phyloP scores from a whole-genome alignment of 2,329 filamentous ascomycete species.

The Cladophialophora immunda region DNA sequence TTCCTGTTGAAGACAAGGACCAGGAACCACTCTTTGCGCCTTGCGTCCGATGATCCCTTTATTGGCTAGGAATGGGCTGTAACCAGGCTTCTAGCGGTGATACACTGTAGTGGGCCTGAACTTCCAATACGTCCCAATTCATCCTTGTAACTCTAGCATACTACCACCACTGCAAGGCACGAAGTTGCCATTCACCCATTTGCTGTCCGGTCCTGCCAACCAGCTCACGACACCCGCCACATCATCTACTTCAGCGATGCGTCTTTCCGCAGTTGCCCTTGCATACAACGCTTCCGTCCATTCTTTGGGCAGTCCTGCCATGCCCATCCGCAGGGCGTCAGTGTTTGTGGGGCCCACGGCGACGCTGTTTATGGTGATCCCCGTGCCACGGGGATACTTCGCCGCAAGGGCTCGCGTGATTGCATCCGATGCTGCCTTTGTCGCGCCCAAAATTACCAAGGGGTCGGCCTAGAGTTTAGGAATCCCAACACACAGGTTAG shows the following conservation, averaged over 20 bases:
- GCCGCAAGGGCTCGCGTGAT: constrained; percentile 31
- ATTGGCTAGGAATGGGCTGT: too few species aligned
- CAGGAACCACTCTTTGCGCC: too few species aligned
- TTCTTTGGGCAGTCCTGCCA: constrained; percentile 53
- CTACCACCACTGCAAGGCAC: constrained; percentile 46
- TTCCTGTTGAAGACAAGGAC: too few species aligned
- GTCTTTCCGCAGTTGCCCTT: constrained; percentile 40
- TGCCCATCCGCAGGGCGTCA: constrained; percentile 48
- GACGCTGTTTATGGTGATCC: constrained; percentile 13
- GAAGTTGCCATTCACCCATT: constrained; percentile 59
- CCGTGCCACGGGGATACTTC: neutral
- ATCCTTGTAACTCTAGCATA: constrained; percentile 22
- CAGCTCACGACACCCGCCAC: constrained; percentile 58
- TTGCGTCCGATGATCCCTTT: too few species aligned
- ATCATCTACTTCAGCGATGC: constrained; percentile 56
- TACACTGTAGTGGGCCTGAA: neutral
- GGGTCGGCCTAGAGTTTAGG: neutral
- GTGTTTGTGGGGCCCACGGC: constrained; percentile 33
- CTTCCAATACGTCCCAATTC: neutral
- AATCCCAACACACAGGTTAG: neutral
- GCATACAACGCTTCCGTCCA: constrained; percentile 54
- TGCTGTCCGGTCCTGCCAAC: constrained; percentile 54
- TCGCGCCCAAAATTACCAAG: constrained; percentile 35
- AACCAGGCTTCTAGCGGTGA: too few species aligned
- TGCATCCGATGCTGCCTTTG: constrained; percentile 46